Base-by-base conservation (phyloP, 768 basidiomycete species). In the Krasilnikovozyma curviuscula region DNA sequence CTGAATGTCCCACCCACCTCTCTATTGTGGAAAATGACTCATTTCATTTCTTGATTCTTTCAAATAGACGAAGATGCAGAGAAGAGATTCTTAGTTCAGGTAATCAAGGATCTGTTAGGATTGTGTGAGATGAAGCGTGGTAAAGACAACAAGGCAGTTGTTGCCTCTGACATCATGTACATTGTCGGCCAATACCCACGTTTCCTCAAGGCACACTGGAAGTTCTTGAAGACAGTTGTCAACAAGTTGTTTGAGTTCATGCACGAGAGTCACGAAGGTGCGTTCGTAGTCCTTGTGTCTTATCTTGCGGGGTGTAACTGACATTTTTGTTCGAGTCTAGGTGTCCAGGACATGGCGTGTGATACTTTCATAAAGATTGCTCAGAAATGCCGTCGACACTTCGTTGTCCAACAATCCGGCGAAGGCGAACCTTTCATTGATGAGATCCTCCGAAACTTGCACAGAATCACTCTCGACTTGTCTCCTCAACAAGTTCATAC, bases 291-390 rank as follows among this genome's bases (percentile, higher is more conserved):
- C 16, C 29, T 35, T 35, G 25, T n/a, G 7, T 39, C n/a, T n/a
- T 7, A 7, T n/a, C 37, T 23, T n/a, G n/a, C n/a, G n/a, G n/a
- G n/a, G n/a, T n/a, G n/a, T n/a, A 19, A 9, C 34, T 13, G 23
- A 14, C 37, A 3, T 2, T 9, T 29, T 18, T 44, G n/a, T 31
- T 45, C 21, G 7, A 34, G 7, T 23, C 40, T 55, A 83, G 85
- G 89, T 69, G 93, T 98, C 10, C 93, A 98, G 65, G 93, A 98
- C 68, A 98, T 98, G 93, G 93, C 93, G 39, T 98, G 93, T 67
- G 93, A 98, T 64, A 98, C 93, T 0, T 98, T 98, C 67, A 97
- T 98, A 71, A 98, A 97, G 68, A 98, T 98, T 57, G 86, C 93
- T 21, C 93, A 98, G 64, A 98, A 97, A 65, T 59, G 89, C 64